Evolutionary conservation across 176 grass and related monocot genomes (phyloP).

Genomic region (Lolium rigidum): DNA sequence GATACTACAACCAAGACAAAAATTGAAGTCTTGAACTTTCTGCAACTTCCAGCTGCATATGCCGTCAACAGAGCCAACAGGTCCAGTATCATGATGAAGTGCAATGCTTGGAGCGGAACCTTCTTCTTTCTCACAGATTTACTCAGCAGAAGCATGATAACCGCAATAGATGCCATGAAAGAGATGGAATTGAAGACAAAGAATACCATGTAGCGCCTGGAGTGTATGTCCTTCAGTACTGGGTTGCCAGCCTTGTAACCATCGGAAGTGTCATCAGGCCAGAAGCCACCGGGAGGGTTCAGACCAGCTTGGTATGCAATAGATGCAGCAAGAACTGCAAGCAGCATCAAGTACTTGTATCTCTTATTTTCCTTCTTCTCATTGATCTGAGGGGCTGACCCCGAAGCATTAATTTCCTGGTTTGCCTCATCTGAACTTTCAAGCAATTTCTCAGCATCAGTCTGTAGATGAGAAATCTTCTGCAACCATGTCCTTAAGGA

Average conservation of each 20-base stretch:
- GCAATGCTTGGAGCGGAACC: neutral
- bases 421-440: neutral
- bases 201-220: conserved; percentile 2
- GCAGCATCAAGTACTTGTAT: conserved; percentile 57
- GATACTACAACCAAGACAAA: conserved; percentile 27
- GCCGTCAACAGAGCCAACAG: no score
- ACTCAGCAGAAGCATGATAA: conserved; percentile 51
- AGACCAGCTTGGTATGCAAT: conserved; percentile 59
- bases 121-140: conserved; percentile 23
- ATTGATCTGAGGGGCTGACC: neutral
- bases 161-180: conserved; percentile 48
- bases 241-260: conserved; percentile 43
- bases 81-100: conserved; percentile 38
- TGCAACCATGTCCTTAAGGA: neutral
- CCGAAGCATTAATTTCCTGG: neutral
- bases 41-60: no score
- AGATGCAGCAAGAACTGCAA: conserved; percentile 53
- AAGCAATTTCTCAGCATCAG: neutral
- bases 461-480: neutral
- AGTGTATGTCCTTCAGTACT: conserved; percentile 24
- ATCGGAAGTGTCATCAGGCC: conserved; percentile 8
- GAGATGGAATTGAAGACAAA: conserved; percentile 50
- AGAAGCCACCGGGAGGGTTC: conserved; percentile 57
- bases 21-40: no score
- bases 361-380: conserved; percentile 23